Evolutionary conservation across 1,284 basidiomycete genomes (phyloP).

Genomic region (Rhodotorula sp.): DNA sequence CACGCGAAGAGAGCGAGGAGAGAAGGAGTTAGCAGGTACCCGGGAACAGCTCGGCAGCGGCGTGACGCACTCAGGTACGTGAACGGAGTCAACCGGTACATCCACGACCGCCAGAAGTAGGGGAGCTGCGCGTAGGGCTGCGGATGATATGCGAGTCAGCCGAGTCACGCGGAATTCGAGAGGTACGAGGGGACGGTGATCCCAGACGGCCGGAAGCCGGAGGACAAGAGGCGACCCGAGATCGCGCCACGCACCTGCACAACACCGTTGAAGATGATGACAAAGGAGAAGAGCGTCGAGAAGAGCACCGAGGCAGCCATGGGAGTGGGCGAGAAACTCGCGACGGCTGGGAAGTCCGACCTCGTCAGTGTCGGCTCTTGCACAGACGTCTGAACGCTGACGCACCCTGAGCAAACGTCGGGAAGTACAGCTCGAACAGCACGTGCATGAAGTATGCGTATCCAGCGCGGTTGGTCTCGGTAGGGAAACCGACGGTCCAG

Average conservation of each 20-base stretch:
- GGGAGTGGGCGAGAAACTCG: slow-evolving; percentile 65
- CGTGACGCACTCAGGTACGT: slow-evolving; percentile 51
- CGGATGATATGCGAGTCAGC: background rate
- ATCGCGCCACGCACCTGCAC: slow-evolving; percentile 38
- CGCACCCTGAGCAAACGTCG: slow-evolving; percentile 58
- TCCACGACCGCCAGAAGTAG: slow-evolving; percentile 70
- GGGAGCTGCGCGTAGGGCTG: slow-evolving; percentile 55
- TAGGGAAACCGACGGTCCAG: slow-evolving; percentile 52
- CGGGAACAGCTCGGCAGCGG: background rate
- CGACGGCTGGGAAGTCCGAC: slow-evolving; percentile 52
- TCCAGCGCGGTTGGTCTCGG: background rate
- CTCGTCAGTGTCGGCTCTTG: background rate
- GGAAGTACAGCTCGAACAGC: slow-evolving; percentile 50
- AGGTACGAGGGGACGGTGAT: no score
- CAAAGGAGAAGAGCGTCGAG: slow-evolving; percentile 50
- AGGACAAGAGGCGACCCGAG: background rate
- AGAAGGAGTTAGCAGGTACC: no score
- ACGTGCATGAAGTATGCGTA: slow-evolving; percentile 46
- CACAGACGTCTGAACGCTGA: no score
- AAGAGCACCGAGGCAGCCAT: slow-evolving; percentile 55
- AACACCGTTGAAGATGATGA: slow-evolving; percentile 55
- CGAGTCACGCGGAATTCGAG: background rate
- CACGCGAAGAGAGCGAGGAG: no score
- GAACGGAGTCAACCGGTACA: slow-evolving; percentile 75
- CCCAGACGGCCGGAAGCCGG: no score